phyloP scores from a whole-genome alignment of 257 asterid genomes.

The Eustoma russellianum region DNA sequence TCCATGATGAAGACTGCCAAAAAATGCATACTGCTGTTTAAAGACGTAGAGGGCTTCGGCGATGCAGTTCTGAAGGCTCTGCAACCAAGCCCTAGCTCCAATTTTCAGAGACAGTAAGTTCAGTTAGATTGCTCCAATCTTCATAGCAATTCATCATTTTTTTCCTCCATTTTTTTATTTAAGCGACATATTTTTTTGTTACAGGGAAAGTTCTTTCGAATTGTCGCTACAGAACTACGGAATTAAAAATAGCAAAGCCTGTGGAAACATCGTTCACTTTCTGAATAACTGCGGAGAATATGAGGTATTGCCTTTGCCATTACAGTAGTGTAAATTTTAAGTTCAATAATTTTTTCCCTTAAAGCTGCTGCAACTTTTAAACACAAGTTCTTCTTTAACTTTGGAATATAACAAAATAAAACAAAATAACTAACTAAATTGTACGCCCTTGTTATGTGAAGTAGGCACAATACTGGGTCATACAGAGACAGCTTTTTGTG shows the following conservation, averaged over 20 bases:
- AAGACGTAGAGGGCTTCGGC: slow-evolving; percentile 47
- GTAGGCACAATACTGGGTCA: too few relatives aligned
- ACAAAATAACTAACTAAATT: too few relatives aligned
- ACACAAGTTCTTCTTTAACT: too few relatives aligned
- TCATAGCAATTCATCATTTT: too few relatives aligned
- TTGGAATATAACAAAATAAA: too few relatives aligned
- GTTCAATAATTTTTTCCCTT: too few relatives aligned
- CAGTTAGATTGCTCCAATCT: background rate
- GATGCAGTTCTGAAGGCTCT: slow-evolving; percentile 44
- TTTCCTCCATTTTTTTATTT: background rate
- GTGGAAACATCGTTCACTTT: slow-evolving; percentile 48
- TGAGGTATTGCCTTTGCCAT: slow-evolving; percentile 29
- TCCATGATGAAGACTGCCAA: slow-evolving; percentile 22
- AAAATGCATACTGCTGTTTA: slow-evolving; percentile 50
- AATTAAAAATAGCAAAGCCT: slow-evolving; percentile 43
- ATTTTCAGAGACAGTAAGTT: slow-evolving; percentile 36
- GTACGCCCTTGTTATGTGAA: too few relatives aligned
- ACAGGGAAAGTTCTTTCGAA: slow-evolving; percentile 55
- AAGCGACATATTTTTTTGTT: background rate
- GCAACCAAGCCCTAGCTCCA: slow-evolving; percentile 35
- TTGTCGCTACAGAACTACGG: slow-evolving; percentile 58
- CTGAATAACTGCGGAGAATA: slow-evolving; percentile 28
- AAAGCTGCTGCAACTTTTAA: too few relatives aligned
- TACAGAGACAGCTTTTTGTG: too few relatives aligned
- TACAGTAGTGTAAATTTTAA: too few relatives aligned